phyloP scores from a whole-genome alignment of 768 basidiomycete species.

The Chalciporus piperatus region DNA sequence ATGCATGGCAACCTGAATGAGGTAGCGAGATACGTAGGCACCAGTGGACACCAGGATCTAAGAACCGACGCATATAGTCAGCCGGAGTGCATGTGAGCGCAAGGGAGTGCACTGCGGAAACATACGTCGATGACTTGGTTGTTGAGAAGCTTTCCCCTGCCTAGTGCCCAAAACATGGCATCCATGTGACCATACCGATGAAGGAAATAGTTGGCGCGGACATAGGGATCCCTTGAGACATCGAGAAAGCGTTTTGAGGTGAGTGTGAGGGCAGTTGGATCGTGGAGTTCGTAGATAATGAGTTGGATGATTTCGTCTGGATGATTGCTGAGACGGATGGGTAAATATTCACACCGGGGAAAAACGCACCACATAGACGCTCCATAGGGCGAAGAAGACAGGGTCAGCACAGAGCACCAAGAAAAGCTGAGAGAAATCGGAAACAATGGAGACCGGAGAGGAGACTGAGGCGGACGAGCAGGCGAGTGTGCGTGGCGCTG shows the following conservation, averaged over 20 bases:
- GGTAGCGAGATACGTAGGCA: conserved; percentile 75
- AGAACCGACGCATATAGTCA: conserved; percentile 26
- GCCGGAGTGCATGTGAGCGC: conserved; percentile 15
- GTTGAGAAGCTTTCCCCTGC: conserved; percentile 62
- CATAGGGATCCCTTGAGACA: conserved; percentile 71
- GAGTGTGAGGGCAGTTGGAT: conserved; percentile 58
- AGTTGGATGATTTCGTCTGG: conserved; percentile 67
- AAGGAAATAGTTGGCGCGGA: conserved; percentile 77
- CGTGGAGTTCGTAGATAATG: conserved; percentile 68
- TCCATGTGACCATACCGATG: conserved; percentile 66
- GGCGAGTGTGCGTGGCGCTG: conserved; percentile 1
- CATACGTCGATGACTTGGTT: conserved; percentile 69
- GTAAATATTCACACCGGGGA: conserved; percentile 5
- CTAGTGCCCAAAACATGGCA: conserved; percentile 74
- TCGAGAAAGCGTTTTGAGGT: conserved; percentile 56
- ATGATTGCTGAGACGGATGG: conserved; percentile 7
- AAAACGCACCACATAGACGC: conserved; percentile 61
- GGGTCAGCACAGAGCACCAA: background rate
- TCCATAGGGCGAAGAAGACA: conserved; percentile 42
- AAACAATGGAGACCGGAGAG: background rate
- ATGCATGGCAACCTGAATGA: conserved; percentile 73
- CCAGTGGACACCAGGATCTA: conserved; percentile 75
- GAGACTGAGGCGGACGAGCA: background rate
- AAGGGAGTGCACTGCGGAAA: conserved; percentile 18
- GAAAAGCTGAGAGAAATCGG: conserved; percentile 3